Base-by-base conservation (phyloP, 345 rosid species). In the Erodium maritimum region DNA sequence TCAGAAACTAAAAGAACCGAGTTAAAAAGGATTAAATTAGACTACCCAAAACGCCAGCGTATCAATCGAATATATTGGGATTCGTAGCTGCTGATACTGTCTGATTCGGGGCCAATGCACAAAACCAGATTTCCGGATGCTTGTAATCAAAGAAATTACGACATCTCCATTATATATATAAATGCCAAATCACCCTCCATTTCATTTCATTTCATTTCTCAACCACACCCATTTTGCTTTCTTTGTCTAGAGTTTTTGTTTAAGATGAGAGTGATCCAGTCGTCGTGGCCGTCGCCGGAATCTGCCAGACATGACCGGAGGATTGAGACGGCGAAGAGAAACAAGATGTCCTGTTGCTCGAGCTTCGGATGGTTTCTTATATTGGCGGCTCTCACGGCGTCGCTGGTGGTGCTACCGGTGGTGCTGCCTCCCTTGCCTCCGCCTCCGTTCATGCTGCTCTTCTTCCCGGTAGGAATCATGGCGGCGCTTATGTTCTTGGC, bases 381-480 rank as follows among this genome's bases (percentile, higher is more conserved):
- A 19, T 48, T 84, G 73, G 65, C 56, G 54, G 68, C 29, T 50
- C 56, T 82, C 13, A 69, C 85, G 21, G 74, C 64, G 17, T 77
- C 81, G 7, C 70, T 84, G 83, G 69, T 64, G 77, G 65, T 79
- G 55, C 60, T 80, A 66, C 87, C 91, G 5, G 67, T 84, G 71
- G n/a, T 82, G 45, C 55, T 84, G 58, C 91, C 91, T 29, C 87
- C 91, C 16, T 59, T 84, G 23, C 91, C 91, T 52, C 91, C 91
- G 4, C 91, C 85, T 5, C 87, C 87, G 3, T 19, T 76, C 61
- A 21, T 78, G 61, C 77, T 84, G 20, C 70, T 84, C 23, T 67
- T 82, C 61, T 84, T 84, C 21, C 91, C 91, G 0, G 68, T 82
- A 5, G 87, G 87, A 34, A 69, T 84, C 33, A 77, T 84, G 87